Evolutionary conservation across 352 stramenopile genomes (phyloP), one percentile per base, ranked within the genome.

Genomic region (Pythium sukuiense): DNA sequence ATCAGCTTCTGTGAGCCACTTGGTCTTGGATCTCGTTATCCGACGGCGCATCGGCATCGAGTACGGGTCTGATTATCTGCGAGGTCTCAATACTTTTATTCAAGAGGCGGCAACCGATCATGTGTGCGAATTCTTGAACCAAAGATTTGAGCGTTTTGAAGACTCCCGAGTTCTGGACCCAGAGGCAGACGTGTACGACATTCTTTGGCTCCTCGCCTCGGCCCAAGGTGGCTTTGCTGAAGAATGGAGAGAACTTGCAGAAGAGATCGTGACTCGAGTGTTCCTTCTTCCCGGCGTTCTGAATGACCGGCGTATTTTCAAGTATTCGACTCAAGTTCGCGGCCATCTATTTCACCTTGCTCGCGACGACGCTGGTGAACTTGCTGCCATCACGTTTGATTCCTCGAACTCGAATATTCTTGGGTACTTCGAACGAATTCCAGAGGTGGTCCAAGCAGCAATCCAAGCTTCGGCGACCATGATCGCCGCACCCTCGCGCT

Each of bases 181-280:
- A 26, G 45, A 67, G 24, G 13, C 33, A 3, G 67, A 73, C 41
- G 24, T 69, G 13, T 69, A 62, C 32, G 67, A 73, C 27, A 32
- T 69, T 20, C 29, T 73, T 4, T 73, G 67, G 67, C 3, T 69
- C 1, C 20, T 73, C 41, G 59, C 54, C 8, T 63, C 57, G 2
- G 20, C 27, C 0, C 35, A 3, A 37, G 32, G 4, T 24, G 26
- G 30, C 11, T 62, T 53, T 60, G 49, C 61, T 2, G 24, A 16
- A 8, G 48, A 62, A 49, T 69, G 61, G 60, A 49, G 67, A 20
- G 26, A 43, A 8, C 20, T 58, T 20, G 67, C 65, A 5, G 16
- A 61, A 39, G 2, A 48, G 0, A 63, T 67, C 20, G 50, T 61
- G 2, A 32, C 37, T 20, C 45, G 18, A 11, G 57, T 65, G 2